Evolutionary conservation across 768 basidiomycete species (phyloP), one percentile per base, ranked within the genome.

Genomic region (Termitomyces sp.): DNA sequence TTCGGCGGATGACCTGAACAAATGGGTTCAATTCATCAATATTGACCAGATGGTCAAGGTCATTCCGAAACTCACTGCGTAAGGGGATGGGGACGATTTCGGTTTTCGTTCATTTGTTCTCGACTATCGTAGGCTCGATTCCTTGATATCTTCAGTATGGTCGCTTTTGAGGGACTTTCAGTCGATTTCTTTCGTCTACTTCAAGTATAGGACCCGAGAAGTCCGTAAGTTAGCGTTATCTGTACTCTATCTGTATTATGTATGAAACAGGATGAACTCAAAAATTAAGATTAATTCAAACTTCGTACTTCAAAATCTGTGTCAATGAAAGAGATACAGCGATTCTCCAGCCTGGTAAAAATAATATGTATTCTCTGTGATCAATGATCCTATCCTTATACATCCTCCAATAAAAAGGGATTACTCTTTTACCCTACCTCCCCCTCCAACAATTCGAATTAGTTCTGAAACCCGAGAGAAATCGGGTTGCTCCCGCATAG

Each of bases 1-100:
- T 47, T 82, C 81, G 28, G 69, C 76, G 43, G 83, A 85, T 63
- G 83, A 89, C 46, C 68, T 92, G 59, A 87, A 87, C 66, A 81
- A 79, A 35, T 91, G 90, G 88, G 87, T 92, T 14, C 89, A 92
- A 71, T 92, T 91, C 63, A 84, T 92, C 64, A 88, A 85, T 59
- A 84, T 91, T 56, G 88, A 91, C 72, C 86, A 90, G 71, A 82
- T 92, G 76, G 76, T 90, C 68, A 87, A 87, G 64, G 88, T 91
- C 59, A 81, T 88, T 18, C 84, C 85, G 20, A 91, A 90, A 70
- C 72, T 91, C 55, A 81, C 79, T 45, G 88, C 88, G n/a, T 82
- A 67, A 52, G 18, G 35, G 35, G 52, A n/a, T 9, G 0, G 16
- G n/a, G 26, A 10, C 3, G 22, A 26, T 49, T 3, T 24, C 8